phyloP scores from a whole-genome alignment of 768 basidiomycete species.

The Tremella fuciformis region DNA sequence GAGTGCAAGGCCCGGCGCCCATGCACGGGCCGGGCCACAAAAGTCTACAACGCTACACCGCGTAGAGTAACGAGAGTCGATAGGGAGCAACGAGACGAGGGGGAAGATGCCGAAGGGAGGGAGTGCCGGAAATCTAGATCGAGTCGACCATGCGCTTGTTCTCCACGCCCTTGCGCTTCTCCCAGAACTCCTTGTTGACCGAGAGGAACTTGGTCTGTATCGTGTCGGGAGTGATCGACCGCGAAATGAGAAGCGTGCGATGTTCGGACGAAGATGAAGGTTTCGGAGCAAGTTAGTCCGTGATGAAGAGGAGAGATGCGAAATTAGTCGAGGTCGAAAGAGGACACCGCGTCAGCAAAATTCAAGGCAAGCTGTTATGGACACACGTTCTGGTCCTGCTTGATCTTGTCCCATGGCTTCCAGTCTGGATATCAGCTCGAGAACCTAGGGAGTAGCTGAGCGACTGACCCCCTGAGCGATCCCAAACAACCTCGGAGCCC shows the following conservation, averaged over 20 bases:
- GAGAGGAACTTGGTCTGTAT: conserved; percentile 29
- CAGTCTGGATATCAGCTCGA: conserved; percentile 56
- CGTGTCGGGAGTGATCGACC: not conserved
- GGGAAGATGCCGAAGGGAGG: not conserved
- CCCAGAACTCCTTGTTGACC: conserved; percentile 34
- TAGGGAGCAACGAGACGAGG: not conserved
- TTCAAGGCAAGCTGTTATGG: too few relatives aligned
- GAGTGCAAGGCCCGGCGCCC: too few relatives aligned
- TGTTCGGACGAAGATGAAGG: not conserved
- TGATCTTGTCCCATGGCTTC: conserved; percentile 73
- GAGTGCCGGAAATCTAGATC: conserved; percentile 1
- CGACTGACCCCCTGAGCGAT: conserved; percentile 56
- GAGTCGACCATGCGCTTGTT: conserved; percentile 20
- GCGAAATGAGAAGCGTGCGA: not conserved
- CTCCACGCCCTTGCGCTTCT: conserved; percentile 19
- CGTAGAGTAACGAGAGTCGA: too few relatives aligned
- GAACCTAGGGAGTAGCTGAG: too few relatives aligned
- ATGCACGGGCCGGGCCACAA: too few relatives aligned
- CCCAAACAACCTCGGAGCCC: conserved; percentile 59
- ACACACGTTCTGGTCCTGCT: conserved; percentile 57
- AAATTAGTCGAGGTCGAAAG: not conserved
- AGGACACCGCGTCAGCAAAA: conserved; percentile 1
- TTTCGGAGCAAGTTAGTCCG: not conserved
- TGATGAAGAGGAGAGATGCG: not conserved
- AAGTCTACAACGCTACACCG: too few relatives aligned